phyloP scores from a whole-genome alignment of 2,329 filamentous ascomycete genomes.

The Paecilomyces dactylethromorphus region DNA sequence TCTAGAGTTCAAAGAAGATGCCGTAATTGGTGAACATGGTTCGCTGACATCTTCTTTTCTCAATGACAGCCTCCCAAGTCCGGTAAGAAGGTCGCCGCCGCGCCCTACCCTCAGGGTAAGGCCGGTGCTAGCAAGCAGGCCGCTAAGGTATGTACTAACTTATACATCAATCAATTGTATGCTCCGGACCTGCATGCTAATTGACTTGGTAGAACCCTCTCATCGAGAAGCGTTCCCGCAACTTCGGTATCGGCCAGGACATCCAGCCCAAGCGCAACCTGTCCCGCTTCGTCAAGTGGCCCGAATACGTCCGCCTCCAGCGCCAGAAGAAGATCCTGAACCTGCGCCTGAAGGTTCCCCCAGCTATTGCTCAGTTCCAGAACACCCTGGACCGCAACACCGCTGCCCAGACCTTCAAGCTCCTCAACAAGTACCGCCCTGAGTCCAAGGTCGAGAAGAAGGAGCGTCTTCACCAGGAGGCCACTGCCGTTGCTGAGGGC shows the following conservation, averaged over 20 bases:
- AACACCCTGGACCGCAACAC: slow-evolving; percentile 95
- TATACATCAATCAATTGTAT: slow-evolving; percentile 7
- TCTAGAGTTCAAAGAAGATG: slow-evolving; percentile 90
- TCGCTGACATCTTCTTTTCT: slow-evolving; percentile 98
- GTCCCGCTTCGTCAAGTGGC: slow-evolving; percentile 98
- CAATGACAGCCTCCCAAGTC: slow-evolving; percentile 99
- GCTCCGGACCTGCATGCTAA: slow-evolving; percentile 7
- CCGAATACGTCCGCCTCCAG: slow-evolving; percentile 97
- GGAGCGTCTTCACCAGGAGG: slow-evolving; percentile 97
- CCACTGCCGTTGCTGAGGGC: slow-evolving; percentile 93
- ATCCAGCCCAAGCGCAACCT: slow-evolving; percentile 95
- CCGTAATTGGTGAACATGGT: slow-evolving; percentile 65
- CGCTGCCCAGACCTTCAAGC: slow-evolving; percentile 94
- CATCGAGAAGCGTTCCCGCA: slow-evolving; percentile 94
- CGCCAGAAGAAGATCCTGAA: slow-evolving; percentile 93
- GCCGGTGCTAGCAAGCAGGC: slow-evolving; percentile 83
- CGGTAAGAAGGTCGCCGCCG: slow-evolving; percentile 96
- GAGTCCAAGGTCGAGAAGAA: slow-evolving; percentile 99
- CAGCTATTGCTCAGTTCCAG: slow-evolving; percentile 95
- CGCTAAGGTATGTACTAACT: slow-evolving; percentile 70
- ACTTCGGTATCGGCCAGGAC: slow-evolving; percentile 98
- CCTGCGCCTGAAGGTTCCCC: slow-evolving; percentile 97
- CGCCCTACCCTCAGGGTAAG: slow-evolving; percentile 93
- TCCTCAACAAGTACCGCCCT: slow-evolving; percentile 99
- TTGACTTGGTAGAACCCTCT: slow-evolving; percentile 74